These are phyloP conservation scores for Sphaerostilbella broomeana DNA, from an alignment of 2,329 filamentous ascomycete species.

Conservation along the genomic window DNA sequence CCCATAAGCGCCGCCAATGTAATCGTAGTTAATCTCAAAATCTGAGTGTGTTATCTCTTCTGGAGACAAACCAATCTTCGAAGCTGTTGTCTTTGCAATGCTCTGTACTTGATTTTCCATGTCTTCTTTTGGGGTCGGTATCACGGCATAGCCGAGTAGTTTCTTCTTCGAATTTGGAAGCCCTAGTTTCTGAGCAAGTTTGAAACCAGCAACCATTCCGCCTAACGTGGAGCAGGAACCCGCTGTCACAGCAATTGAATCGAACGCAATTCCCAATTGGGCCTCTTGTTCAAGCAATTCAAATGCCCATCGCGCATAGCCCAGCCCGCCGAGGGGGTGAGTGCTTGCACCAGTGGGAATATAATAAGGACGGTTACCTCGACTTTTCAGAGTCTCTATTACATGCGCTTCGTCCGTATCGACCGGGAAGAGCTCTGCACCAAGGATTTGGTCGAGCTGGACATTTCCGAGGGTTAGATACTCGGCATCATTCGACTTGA, in stretches of 20 bases:
- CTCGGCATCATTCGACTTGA: too few species aligned
- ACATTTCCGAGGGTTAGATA: too few species aligned
- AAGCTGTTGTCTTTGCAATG: conserved; percentile 58
- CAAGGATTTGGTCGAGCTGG: too few species aligned
- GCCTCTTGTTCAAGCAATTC: conserved; percentile 60
- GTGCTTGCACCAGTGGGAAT: conserved; percentile 67
- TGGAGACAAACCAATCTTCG: conserved; percentile 53
- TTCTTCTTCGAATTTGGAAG: conserved; percentile 42
- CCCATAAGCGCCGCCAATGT: conserved; percentile 62
- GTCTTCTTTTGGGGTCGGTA: conserved; percentile 38
- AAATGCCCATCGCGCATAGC: conserved; percentile 65
- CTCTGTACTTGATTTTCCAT: conserved; percentile 60
- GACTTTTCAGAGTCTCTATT: too few species aligned
- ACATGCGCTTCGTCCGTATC: too few species aligned
- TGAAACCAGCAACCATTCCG: conserved; percentile 68
- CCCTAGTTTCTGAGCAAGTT: conserved; percentile 47
- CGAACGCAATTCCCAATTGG: conserved; percentile 56
- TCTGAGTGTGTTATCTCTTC: conserved; percentile 56
- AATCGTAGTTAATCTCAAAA: conserved; percentile 51
- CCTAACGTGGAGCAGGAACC: conserved; percentile 66
- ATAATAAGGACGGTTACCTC: conserved; percentile 59
- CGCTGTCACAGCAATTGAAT: conserved; percentile 61
- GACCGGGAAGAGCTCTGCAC: too few species aligned
- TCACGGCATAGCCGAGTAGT: conserved; percentile 59
- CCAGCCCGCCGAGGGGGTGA: conserved; percentile 62